Evolutionary conservation across 2,329 filamentous ascomycete genomes (phyloP).

Genomic region (Scytalidium lignicola): DNA sequence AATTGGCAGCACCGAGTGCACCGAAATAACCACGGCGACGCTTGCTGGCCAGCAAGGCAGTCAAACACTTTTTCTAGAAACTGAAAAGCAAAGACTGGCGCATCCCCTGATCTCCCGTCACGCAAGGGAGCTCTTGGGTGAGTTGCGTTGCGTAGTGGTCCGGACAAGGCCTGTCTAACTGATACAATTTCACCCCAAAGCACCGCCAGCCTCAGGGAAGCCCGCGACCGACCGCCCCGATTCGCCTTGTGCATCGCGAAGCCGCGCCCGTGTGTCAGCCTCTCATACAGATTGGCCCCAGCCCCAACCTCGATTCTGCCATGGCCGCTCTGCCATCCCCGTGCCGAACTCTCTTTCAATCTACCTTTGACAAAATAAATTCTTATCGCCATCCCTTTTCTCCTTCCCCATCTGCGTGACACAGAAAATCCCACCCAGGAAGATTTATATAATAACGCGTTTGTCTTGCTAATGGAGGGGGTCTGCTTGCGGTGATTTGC

Average conservation of each 20-base stretch:
- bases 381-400: not conserved
- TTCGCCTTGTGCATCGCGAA: not conserved
- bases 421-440: not conserved
- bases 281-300: not conserved
- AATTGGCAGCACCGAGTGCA: not conserved
- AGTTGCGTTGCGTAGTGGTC: too few species aligned
- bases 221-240: not conserved
- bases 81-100: too few species aligned
- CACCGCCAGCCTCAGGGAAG: not conserved
- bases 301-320: not conserved
- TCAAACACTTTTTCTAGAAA: not conserved
- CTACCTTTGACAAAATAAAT: not conserved
- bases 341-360: not conserved
- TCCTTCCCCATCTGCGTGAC: not conserved
- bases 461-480: not conserved
- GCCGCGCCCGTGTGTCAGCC: not conserved
- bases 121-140: too few species aligned
- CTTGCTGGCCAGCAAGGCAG: not conserved
- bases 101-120: too few species aligned
- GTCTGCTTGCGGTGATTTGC: not conserved
- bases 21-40: not conserved
- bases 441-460: not conserved
- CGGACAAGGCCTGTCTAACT: too few species aligned
- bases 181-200: too few species aligned
- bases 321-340: too few species aligned